Evolutionary conservation across 2,329 filamentous ascomycete species (phyloP).

Genomic region (Ascochyta koolunga): DNA sequence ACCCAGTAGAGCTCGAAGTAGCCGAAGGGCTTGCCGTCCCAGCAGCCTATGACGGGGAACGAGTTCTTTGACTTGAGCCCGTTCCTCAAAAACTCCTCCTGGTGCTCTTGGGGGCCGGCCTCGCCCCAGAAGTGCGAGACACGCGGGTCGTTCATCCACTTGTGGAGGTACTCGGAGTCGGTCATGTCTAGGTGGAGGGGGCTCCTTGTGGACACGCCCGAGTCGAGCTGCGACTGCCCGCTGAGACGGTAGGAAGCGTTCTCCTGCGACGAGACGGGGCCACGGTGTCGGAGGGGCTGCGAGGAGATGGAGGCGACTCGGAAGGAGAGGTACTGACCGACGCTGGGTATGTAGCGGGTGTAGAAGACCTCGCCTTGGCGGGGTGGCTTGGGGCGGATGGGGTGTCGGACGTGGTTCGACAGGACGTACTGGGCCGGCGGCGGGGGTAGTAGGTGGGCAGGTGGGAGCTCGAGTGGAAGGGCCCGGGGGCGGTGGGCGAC

Average conservation of each 20-base stretch:
- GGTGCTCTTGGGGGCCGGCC: constrained; percentile 61
- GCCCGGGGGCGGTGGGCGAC: constrained; percentile 60
- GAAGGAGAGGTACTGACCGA: constrained; percentile 86
- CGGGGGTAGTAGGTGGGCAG: constrained; percentile 92
- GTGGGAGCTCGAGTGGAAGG: constrained; percentile 82
- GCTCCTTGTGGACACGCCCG: constrained; percentile 42
- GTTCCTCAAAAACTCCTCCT: constrained; percentile 70
- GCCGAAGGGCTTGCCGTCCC: constrained; percentile 93
- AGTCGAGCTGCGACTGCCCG: constrained; percentile 59
- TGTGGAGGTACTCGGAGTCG: constrained; percentile 74
- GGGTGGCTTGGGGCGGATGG: constrained; percentile 84
- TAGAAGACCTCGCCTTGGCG: constrained; percentile 93
- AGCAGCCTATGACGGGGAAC: constrained; percentile 90
- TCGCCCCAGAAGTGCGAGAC: constrained; percentile 86
- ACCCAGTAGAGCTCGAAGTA: constrained; percentile 99
- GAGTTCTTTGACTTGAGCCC: constrained; percentile 73
- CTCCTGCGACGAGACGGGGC: constrained; percentile 53
- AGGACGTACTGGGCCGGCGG: constrained; percentile 80
- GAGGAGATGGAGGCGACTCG: constrained; percentile 76
- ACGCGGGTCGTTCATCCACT: constrained; percentile 87
- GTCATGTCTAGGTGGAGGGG: constrained; percentile 48
- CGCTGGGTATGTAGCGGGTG: constrained; percentile 80
- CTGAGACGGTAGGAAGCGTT: constrained; percentile 30
- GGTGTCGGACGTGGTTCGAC: constrained; percentile 81
- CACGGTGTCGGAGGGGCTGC: constrained; percentile 67